Conservation (phyloP, 1,284 basidiomycete species). For the Cutaneotrichosporon curvatum region DNA sequence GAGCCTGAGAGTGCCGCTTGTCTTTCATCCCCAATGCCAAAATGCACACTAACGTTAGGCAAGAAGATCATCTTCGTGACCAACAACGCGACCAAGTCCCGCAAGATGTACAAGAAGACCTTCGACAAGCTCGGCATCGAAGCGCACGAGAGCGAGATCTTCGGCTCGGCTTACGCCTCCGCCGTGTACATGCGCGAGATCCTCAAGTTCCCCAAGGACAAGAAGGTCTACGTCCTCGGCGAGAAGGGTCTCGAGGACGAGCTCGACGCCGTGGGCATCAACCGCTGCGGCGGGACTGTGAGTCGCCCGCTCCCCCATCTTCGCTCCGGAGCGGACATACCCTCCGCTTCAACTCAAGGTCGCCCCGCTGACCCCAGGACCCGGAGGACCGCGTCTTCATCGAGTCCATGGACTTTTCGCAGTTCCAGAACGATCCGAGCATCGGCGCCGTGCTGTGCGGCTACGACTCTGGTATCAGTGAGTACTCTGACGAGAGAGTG, state of each 20-base stretch:
- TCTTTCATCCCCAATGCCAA: not conserved
- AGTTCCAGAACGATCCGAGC: slow-evolving; percentile 62
- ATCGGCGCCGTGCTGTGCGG: slow-evolving; percentile 90
- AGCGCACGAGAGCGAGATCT: slow-evolving; percentile 75
- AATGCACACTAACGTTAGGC: slow-evolving; percentile 53
- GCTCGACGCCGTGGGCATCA: slow-evolving; percentile 71
- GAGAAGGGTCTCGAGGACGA: slow-evolving; percentile 91
- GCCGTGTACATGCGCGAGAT: slow-evolving; percentile 89
- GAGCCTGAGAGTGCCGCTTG: no score
- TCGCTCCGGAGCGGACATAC: no score
- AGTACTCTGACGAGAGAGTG: slow-evolving; percentile 11
- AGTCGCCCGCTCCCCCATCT: no score
- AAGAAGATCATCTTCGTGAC: slow-evolving; percentile 93
- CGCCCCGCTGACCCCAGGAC: slow-evolving; percentile 53
- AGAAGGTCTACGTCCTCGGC: slow-evolving; percentile 94
- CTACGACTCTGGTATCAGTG: slow-evolving; percentile 52
- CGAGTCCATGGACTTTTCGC: slow-evolving; percentile 62
- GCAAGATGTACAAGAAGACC: slow-evolving; percentile 77
- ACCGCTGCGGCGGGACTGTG: slow-evolving; percentile 74
- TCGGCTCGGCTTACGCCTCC: slow-evolving; percentile 88
- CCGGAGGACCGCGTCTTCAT: slow-evolving; percentile 71
- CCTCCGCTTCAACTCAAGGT: no score
- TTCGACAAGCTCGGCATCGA: slow-evolving; percentile 85
- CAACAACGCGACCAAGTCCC: slow-evolving; percentile 94
- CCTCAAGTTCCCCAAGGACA: slow-evolving; percentile 77